A percentile compares a stretch with the other conserved stretches of the same genome.
Conservation (phyloP, 148 eudicot genomes). For the Rhododendron ferrugineum region DNA sequence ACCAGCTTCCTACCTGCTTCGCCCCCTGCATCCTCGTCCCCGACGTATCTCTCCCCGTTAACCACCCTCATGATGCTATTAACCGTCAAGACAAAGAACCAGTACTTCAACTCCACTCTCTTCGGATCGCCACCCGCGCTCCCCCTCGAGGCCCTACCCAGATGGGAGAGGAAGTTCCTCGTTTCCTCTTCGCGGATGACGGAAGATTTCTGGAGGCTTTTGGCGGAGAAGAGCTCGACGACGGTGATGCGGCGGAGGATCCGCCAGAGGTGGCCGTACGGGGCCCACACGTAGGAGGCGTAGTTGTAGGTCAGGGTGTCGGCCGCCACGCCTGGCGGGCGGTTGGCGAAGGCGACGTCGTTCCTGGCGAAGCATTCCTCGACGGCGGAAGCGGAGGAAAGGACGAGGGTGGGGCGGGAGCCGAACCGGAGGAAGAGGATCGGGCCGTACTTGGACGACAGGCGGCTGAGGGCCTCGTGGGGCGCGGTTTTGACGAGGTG, state of each 20-base stretch:
- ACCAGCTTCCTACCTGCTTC: constrained; percentile 15
- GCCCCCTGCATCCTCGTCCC: constrained; percentile 6
- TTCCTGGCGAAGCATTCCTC: constrained; percentile 16
- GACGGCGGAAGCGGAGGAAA: constrained; percentile 15
- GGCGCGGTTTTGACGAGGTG: constrained; percentile 12
- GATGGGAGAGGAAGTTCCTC: constrained; percentile 5
- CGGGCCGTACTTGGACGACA: constrained; percentile 15
- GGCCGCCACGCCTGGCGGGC: neutral
- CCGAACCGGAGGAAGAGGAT: constrained; percentile 18
- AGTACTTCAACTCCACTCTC: constrained; percentile 21
- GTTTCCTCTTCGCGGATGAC: constrained; percentile 15
- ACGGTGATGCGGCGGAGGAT: constrained; percentile 17
- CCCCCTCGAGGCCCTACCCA: neutral
- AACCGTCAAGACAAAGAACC: constrained; percentile 10
- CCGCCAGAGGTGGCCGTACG: constrained; percentile 23
- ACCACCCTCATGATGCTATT: constrained; percentile 28
- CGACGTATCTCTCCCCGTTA: constrained; percentile 26
- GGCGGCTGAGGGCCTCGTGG: neutral
- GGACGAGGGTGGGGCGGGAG: neutral
- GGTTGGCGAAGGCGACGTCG: constrained; percentile 20
- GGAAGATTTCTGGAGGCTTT: constrained; percentile 13
- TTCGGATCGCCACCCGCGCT: neutral
- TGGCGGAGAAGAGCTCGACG: constrained; percentile 14
- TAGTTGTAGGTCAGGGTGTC: constrained; percentile 9
- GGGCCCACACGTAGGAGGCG: neutral